phyloP scores from a whole-genome alignment of 2,329 filamentous ascomycete species.

The Onygenales sp. region DNA sequence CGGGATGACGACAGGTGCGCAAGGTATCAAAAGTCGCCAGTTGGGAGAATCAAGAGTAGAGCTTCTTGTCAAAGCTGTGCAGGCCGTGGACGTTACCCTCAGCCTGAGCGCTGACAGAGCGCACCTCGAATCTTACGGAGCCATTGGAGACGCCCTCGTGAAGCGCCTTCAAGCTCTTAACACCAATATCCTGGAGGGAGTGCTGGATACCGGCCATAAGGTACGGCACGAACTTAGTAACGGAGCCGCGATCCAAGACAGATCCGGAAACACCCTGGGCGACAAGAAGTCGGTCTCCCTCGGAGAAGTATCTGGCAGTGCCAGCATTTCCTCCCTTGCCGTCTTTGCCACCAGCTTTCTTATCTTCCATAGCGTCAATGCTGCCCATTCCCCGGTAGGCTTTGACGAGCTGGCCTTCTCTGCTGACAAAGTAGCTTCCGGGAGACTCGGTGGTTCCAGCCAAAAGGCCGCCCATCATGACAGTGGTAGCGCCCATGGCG shows the following conservation, averaged over 20 bases:
- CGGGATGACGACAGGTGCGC: background rate
- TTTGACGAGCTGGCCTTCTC: conserved; percentile 96
- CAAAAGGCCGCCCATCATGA: conserved; percentile 99
- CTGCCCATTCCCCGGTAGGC: conserved; percentile 98
- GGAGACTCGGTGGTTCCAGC: conserved; percentile 96
- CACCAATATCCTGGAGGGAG: conserved; percentile 90
- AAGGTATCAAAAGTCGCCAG: background rate
- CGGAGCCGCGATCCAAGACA: conserved; percentile 52
- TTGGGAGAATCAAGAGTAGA: conserved; percentile 61
- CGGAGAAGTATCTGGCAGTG: conserved; percentile 96
- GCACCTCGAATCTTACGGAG: conserved; percentile 80
- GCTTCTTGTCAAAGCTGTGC: conserved; percentile 99
- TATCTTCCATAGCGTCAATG: conserved; percentile 99
- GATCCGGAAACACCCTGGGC: conserved; percentile 89
- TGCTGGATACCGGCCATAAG: conserved; percentile 93
- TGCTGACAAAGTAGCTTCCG: conserved; percentile 90
- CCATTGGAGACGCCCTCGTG: conserved; percentile 66
- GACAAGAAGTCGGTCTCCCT: conserved; percentile 88
- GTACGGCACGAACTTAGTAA: conserved; percentile 94
- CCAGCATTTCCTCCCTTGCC: conserved; percentile 72
- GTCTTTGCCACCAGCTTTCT: conserved; percentile 77
- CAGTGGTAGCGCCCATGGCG: conserved; percentile 81
- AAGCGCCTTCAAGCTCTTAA: conserved; percentile 67
- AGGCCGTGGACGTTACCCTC: conserved; percentile 95
- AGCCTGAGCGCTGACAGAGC: conserved; percentile 87